A percentile compares a stretch with the other conserved stretches of the same genome.
These are phyloP conservation scores for Colletotrichum tropicicola DNA, from an alignment of 2,329 filamentous ascomycete genomes.

Conservation along the genomic window DNA sequence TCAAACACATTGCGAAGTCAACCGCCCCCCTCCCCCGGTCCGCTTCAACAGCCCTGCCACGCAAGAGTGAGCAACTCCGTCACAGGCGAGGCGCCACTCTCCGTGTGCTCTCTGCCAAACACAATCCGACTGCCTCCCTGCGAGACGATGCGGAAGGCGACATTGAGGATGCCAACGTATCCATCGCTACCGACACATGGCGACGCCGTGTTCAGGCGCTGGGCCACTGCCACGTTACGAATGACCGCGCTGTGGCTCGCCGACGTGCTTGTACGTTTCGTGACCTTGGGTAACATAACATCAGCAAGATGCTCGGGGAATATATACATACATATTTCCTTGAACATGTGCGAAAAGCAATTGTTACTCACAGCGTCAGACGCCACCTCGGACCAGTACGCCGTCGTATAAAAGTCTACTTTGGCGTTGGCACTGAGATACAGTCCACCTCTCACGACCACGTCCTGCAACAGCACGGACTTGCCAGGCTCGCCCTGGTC, in stretches of 20 bases:
- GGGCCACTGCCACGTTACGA: conserved; percentile 22
- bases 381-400: conserved; percentile 24
- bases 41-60: conserved; percentile 15
- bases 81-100: conserved; percentile 5
- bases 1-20: no score
- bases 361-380: conserved; percentile 13
- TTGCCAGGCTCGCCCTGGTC: conserved; percentile 21
- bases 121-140: conserved; percentile 5
- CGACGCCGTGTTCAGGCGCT: conserved; percentile 21
- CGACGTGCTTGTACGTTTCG: conserved; percentile 17
- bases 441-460: conserved; percentile 15
- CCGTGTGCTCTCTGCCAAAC: conserved; percentile 23
- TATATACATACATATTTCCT: no score
- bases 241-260: neutral
- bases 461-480: conserved; percentile 20
- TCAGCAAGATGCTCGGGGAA: neutral
- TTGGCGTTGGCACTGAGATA: conserved; percentile 19
- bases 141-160: conserved; percentile 30
- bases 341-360: neutral
- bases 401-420: conserved; percentile 20
- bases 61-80: conserved; percentile 23
- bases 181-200: conserved; percentile 22
- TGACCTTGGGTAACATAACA: neutral
- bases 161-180: conserved; percentile 31
- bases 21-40: neutral